Conservation (phyloP, 352 stramenopile species). For the Phytophthora colocasiae region DNA sequence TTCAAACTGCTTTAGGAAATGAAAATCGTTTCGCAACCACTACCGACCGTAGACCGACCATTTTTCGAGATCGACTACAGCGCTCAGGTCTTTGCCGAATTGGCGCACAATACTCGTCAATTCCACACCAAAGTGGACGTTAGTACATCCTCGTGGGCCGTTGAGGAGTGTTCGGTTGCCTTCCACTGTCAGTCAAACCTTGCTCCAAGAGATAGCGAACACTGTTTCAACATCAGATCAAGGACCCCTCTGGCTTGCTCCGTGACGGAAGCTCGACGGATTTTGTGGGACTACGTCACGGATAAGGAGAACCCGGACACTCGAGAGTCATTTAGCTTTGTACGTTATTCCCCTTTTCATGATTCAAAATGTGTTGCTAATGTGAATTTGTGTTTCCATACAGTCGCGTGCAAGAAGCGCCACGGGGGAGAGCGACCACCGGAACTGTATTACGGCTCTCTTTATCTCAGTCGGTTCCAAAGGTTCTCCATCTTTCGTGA, state of each 20-base stretch:
- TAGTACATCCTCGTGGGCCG: too few relatives aligned
- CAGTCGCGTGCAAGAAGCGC: neutral
- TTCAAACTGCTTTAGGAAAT: neutral
- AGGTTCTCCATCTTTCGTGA: neutral
- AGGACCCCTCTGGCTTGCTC: too few relatives aligned
- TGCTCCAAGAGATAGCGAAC: too few relatives aligned
- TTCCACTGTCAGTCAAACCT: too few relatives aligned
- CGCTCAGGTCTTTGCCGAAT: neutral
- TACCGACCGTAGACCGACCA: neutral
- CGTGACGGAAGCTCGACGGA: too few relatives aligned
- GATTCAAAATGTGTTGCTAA: too few relatives aligned
- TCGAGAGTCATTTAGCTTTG: too few relatives aligned
- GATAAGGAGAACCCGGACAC: too few relatives aligned
- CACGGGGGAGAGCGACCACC: neutral
- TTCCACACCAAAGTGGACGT: neutral
- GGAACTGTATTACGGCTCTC: neutral
- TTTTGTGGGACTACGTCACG: too few relatives aligned
- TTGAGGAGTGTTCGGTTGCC: too few relatives aligned
- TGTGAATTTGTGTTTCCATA: neutral
- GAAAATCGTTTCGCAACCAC: neutral
- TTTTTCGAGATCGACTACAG: neutral
- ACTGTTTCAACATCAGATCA: too few relatives aligned
- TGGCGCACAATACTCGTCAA: neutral
- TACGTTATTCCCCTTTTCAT: too few relatives aligned
- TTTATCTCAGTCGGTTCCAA: neutral